Percentiles rank a stretch among this genome's conserved stretches.
Evolutionary conservation across 2,329 filamentous ascomycete species (phyloP).

Genomic region (Exophiala sp.): DNA sequence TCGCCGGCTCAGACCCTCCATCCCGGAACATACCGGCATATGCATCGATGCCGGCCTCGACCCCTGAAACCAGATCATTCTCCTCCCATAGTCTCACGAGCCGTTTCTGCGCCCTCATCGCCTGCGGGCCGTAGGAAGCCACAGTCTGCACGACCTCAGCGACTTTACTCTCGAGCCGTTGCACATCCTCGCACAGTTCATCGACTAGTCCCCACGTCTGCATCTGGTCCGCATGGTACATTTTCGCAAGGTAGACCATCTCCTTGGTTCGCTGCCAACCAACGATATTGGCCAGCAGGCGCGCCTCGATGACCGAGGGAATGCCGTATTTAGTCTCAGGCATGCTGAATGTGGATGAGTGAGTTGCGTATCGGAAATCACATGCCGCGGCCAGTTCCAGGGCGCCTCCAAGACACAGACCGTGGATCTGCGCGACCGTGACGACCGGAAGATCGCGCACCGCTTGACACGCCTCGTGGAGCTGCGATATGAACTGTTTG

Average conservation of each 20-base stretch:
- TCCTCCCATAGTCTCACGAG: conserved; percentile 30
- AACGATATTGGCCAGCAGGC: conserved; percentile 25
- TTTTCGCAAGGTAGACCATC: conserved; percentile 18
- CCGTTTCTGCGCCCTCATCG: conserved; percentile 21
- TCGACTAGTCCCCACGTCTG: conserved; percentile 22
- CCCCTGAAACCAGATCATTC: conserved; percentile 26
- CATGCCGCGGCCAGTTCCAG: conserved; percentile 27
- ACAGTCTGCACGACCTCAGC: not conserved
- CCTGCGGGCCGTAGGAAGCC: conserved; percentile 7
- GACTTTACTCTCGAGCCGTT: not conserved
- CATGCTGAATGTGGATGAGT: conserved; percentile 21
- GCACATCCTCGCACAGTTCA: not conserved
- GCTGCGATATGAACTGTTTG: conserved; percentile 33
- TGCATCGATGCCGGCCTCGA: conserved; percentile 29
- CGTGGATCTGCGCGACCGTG: conserved; percentile 11
- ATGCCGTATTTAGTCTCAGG: conserved; percentile 24
- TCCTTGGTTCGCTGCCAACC: conserved; percentile 25
- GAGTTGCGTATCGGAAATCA: conserved; percentile 23
- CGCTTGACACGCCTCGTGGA: conserved; percentile 21
- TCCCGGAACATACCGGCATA: conserved; percentile 27
- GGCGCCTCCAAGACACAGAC: conserved; percentile 6
- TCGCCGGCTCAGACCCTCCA: conserved; percentile 13
- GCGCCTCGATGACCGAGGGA: conserved; percentile 25
- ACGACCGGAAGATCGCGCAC: conserved; percentile 5
- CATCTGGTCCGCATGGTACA: not conserved